Evolutionary conservation across 495 filamentous ascomycete species (phyloP), one percentile per base, ranked within the genome.

Genomic region (Penicillium robsamsonii): DNA sequence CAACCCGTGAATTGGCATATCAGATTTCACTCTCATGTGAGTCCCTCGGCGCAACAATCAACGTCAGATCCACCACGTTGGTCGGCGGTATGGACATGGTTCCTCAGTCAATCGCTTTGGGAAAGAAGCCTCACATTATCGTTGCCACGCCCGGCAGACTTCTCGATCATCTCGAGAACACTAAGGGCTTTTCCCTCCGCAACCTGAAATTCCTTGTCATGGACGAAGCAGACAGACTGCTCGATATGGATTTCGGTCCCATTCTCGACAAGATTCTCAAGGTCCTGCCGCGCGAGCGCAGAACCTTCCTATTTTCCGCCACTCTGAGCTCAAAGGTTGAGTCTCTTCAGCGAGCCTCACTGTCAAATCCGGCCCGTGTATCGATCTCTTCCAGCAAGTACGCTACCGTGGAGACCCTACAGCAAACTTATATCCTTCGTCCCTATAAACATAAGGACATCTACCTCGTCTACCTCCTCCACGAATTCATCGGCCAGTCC

Each of bases 41-140:
- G 61, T 86, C 86, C 0, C 81, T 97, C 7, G 94, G 92, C 2
- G 84, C 87, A 12, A 76, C 89, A 18, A 96, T 98, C 59, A 83
- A 81, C 13, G 90, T 96, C 6, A 78, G 88, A 63, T 87, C 81
- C 60, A 83, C 88, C 11, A 83, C 92, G 8, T 81, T 98, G 31
- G 86, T 97, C 15, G 94, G 94, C 51, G 94, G 94, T 9, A 87
- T 98, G 84, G 93, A 97, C 59, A 96, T 96, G 89, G 86, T 96
- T 0, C 79, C 90, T 1, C 94, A 98, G 68, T 71, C 87, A 1
- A 93, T 98, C 56, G 85, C 91, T 0, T 80, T 98, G 2, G 89
- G 87, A 8, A 96, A 96, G 79, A 92, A 91, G 55, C 93, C 93
- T 3, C 93, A 97, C 56, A 84, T 96, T 12, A 69, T 96, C 33